Evolutionary conservation across 2,329 filamentous ascomycete genomes (phyloP).

Genomic region (Calonectria hongkongensis): DNA sequence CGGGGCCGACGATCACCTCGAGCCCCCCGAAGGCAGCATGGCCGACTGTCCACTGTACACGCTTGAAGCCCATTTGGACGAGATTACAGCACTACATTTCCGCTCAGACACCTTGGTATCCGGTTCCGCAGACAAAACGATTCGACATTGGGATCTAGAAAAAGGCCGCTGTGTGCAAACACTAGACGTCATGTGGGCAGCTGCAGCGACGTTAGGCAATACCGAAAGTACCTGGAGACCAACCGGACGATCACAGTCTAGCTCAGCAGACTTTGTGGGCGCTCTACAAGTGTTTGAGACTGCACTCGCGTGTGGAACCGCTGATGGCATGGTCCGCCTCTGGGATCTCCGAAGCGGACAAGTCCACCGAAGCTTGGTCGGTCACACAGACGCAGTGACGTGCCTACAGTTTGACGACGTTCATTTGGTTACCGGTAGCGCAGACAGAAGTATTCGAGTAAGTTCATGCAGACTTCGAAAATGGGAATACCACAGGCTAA

Average conservation of each 20-base stretch:
- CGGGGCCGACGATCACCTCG: conserved; percentile 82
- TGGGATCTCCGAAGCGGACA: conserved; percentile 98
- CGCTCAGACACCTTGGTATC: conserved; percentile 92
- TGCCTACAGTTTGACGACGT: conserved; percentile 97
- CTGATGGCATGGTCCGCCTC: conserved; percentile 95
- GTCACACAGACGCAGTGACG: conserved; percentile 95
- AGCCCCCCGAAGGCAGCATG: conserved; percentile 86
- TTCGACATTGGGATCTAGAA: conserved; percentile 97
- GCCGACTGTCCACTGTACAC: conserved; percentile 92
- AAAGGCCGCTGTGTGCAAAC: conserved; percentile 99
- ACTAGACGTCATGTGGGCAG: conserved; percentile 97
- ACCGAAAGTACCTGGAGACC: conserved; percentile 83
- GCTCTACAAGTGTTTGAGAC: conserved; percentile 97
- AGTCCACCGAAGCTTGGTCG: conserved; percentile 96
- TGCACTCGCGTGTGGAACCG: conserved; percentile 95
- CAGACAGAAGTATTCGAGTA: conserved; percentile 95
- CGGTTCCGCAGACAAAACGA: conserved; percentile 96
- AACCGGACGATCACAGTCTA: conserved; percentile 76
- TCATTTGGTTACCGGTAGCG: conserved; percentile 93
- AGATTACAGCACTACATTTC: conserved; percentile 96
- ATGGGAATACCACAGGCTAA: conserved; percentile 48
- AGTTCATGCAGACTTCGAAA: conserved; percentile 62
- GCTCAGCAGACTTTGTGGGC: conserved; percentile 92
- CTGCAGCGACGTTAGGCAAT: conserved; percentile 81
- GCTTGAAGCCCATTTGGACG: conserved; percentile 91